phyloP scores from a whole-genome alignment of 331 rosid species.

The Arachis monticola region DNA sequence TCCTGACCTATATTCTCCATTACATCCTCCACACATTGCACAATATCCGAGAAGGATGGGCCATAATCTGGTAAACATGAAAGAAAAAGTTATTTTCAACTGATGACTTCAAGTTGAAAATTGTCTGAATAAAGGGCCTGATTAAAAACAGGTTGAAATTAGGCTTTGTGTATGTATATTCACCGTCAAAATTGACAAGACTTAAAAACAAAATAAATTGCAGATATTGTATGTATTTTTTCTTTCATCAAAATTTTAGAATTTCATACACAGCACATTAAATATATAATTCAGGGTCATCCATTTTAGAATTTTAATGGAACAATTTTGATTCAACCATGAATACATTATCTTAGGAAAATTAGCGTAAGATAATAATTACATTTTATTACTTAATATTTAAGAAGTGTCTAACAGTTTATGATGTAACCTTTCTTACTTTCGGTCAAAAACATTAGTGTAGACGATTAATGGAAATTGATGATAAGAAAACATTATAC shows the following conservation, averaged over 20 bases:
- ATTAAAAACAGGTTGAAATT: constrained; percentile 10
- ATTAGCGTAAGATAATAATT: too few relatives aligned
- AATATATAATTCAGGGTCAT: too few relatives aligned
- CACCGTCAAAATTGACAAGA: not conserved
- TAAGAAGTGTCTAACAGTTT: too few relatives aligned
- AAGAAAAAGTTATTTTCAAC: constrained; percentile 18
- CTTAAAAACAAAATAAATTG: not conserved
- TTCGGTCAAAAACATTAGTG: not conserved
- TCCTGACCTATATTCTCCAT: constrained; percentile 71
- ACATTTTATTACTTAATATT: too few relatives aligned
- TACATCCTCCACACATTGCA: constrained; percentile 60
- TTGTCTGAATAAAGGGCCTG: not conserved
- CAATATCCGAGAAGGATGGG: constrained; percentile 63
- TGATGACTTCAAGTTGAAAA: constrained; percentile 1
- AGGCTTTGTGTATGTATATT: not conserved
- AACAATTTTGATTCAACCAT: not conserved
- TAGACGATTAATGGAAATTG: constrained; percentile 7
- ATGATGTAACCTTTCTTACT: not conserved
- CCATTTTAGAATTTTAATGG: not conserved
- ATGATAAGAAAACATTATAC: constrained; percentile 48
- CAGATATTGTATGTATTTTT: not conserved
- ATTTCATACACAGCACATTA: not conserved
- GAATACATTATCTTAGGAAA: too few relatives aligned
- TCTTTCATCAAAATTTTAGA: too few relatives aligned
- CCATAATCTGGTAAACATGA: constrained; percentile 75